Conservation (phyloP, 495 filamentous ascomycete species). For the Friedmanniomyces endolithicus region DNA sequence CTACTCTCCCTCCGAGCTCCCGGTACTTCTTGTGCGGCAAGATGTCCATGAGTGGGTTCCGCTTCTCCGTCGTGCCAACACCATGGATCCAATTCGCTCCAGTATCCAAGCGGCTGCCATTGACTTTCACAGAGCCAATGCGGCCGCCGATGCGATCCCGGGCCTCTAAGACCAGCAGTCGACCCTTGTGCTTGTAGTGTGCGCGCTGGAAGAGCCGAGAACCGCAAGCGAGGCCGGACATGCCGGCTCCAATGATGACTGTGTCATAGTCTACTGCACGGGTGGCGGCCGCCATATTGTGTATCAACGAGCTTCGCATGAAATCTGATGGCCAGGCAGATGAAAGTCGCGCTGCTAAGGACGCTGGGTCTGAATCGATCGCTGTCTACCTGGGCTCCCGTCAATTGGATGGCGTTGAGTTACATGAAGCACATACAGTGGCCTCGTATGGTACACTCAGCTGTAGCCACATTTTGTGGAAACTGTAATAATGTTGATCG, state of each 20-base stretch:
- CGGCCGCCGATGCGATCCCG: conserved; percentile 16
- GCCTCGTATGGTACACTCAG: too few species aligned
- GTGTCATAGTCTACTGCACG: conserved; percentile 2
- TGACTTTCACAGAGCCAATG: conserved; percentile 11
- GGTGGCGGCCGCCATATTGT: not conserved
- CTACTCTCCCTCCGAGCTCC: conserved; percentile 4
- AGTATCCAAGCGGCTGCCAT: conserved; percentile 15
- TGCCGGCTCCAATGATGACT: conserved; percentile 15
- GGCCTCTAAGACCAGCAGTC: conserved; percentile 12
- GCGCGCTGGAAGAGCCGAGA: not conserved
- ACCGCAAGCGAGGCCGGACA: conserved; percentile 13
- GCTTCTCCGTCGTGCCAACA: conserved; percentile 9
- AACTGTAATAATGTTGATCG: too few species aligned
- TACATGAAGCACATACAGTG: too few species aligned
- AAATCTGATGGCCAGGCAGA: not conserved
- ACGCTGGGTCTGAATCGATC: too few species aligned
- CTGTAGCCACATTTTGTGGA: too few species aligned
- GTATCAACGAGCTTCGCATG: not conserved
- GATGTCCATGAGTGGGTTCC: conserved; percentile 15
- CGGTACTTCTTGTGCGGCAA: conserved; percentile 9
- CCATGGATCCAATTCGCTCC: conserved; percentile 21
- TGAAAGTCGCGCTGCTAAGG: too few species aligned
- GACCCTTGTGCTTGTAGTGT: not conserved
- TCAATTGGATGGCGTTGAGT: too few species aligned
- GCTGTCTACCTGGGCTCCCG: too few species aligned